These are phyloP conservation scores for Xylariomycetidae sp. DNA, from an alignment of 2,329 filamentous ascomycete species.

Conservation along the genomic window DNA sequence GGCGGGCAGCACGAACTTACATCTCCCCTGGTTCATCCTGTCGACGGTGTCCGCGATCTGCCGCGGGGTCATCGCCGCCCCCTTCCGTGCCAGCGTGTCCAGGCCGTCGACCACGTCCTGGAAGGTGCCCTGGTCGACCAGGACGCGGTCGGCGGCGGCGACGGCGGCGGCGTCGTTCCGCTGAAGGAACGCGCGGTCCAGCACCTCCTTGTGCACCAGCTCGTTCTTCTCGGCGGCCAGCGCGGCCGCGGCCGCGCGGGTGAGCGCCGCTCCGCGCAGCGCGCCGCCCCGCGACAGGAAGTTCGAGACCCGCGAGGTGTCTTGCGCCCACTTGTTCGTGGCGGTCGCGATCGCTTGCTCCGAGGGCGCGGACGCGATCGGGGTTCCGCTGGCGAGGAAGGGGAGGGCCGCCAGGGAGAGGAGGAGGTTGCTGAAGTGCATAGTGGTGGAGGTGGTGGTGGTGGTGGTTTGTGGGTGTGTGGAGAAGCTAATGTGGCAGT, in stretches of 20 bases:
- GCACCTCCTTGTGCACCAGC: constrained; percentile 8
- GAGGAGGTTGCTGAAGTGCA: no score
- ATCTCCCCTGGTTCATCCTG: constrained; percentile 6
- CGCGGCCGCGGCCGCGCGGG: constrained; percentile 4
- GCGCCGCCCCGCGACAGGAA: constrained; percentile 7
- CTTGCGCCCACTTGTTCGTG: constrained; percentile 6
- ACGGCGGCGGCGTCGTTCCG: constrained; percentile 1
- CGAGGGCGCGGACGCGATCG: no score
- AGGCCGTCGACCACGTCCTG: constrained; percentile 10
- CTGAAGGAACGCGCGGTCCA: constrained; percentile 5
- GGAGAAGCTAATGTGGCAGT: no score
- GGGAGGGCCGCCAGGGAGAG: no score
- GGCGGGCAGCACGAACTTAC: constrained; percentile 8
- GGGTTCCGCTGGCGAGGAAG: no score
- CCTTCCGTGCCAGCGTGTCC: constrained; percentile 2
- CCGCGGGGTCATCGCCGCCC: constrained; percentile 1
- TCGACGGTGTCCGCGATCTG: constrained; percentile 3
- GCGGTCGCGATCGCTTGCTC: constrained; percentile 7
- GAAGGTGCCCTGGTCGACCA: constrained; percentile 9
- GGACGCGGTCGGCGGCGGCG: constrained; percentile 4
- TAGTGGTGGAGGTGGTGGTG: no score
- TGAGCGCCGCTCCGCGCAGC: constrained; percentile 3
- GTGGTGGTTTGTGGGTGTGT: no score
- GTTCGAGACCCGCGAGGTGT: constrained; percentile 10
- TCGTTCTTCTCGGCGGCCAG: constrained; percentile 12